These are phyloP conservation scores for Cryptococcus maquisensis DNA, from an alignment of 1,284 basidiomycete genomes.

Conservation along the genomic window DNA sequence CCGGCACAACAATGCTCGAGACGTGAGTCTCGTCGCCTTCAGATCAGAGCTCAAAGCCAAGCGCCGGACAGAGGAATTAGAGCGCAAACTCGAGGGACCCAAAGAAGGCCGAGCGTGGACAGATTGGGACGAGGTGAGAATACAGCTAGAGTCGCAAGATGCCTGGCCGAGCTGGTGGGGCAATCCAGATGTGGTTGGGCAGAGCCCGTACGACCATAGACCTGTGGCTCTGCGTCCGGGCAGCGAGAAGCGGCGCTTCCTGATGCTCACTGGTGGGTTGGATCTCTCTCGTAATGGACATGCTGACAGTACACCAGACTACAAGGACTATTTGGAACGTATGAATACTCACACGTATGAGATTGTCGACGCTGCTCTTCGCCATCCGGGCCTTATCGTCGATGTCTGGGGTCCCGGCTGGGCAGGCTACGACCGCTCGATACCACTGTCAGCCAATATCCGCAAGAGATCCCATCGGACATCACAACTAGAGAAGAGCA, in stretches of 20 bases:
- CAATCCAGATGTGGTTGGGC: slow-evolving; percentile 36
- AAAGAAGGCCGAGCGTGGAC: slow-evolving; percentile 8
- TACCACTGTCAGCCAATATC: slow-evolving; percentile 43
- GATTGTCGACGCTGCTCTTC: slow-evolving; percentile 46
- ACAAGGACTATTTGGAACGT: slow-evolving; percentile 45
- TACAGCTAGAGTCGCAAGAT: slow-evolving; percentile 12
- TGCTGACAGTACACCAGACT: slow-evolving; percentile 18
- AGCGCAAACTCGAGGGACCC: slow-evolving; percentile 1
- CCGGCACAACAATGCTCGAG: slow-evolving; percentile 1
- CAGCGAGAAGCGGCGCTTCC: slow-evolving; percentile 27
- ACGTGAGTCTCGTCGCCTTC: slow-evolving; percentile 6
- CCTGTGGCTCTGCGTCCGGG: slow-evolving; percentile 11
- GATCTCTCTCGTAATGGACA: neutral
- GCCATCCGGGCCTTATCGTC: slow-evolving; percentile 40
- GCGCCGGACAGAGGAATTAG: slow-evolving; percentile 8
- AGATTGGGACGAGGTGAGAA: slow-evolving; percentile 11
- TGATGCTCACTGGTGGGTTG: slow-evolving; percentile 46
- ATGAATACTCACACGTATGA: slow-evolving; percentile 49
- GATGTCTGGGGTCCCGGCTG: slow-evolving; percentile 49
- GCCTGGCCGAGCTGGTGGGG: slow-evolving; percentile 44
- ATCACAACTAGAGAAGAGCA: slow-evolving; percentile 24
- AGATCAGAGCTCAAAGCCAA: slow-evolving; percentile 9
- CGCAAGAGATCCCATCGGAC: slow-evolving; percentile 32
- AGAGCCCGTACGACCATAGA: slow-evolving; percentile 41
- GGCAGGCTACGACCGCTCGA: slow-evolving; percentile 36